phyloP scores from a whole-genome alignment of 495 filamentous ascomycete genomes.

The Penicillium odoratum region DNA sequence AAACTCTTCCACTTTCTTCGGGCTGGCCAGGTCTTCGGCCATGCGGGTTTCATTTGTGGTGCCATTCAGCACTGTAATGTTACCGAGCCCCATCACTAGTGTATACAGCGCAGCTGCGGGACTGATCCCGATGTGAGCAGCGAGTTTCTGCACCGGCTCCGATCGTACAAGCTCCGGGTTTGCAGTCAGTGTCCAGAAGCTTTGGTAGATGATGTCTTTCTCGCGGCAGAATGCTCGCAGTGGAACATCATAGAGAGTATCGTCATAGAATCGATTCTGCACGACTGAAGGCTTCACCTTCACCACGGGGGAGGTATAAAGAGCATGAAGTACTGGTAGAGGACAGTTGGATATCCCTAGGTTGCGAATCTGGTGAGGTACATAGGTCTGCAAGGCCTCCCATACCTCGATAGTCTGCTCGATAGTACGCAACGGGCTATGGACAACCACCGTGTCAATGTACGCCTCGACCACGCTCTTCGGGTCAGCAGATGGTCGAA shows the following conservation, averaged over 20 bases:
- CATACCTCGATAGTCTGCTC: conserved; percentile 65
- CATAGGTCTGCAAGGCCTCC: conserved; percentile 61
- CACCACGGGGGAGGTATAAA: conserved; percentile 44
- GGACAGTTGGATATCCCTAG: conserved; percentile 74
- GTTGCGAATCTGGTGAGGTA: conserved; percentile 60
- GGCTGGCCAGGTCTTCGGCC: conserved; percentile 61
- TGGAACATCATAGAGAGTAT: conserved; percentile 58
- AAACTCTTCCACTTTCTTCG: conserved; percentile 51
- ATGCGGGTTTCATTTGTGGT: conserved; percentile 65
- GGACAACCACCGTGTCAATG: conserved; percentile 71
- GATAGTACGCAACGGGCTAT: conserved; percentile 62
- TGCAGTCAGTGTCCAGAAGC: conserved; percentile 78
- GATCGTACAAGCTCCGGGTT: conserved; percentile 61
- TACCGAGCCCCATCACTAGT: conserved; percentile 60
- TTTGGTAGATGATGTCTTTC: conserved; percentile 64
- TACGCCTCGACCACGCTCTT: conserved; percentile 50
- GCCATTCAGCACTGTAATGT: conserved; percentile 66
- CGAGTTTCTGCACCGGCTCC: conserved; percentile 52
- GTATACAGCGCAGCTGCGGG: conserved; percentile 64
- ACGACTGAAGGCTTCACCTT: conserved; percentile 61
- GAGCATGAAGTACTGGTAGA: conserved; percentile 50
- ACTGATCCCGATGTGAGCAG: conserved; percentile 42
- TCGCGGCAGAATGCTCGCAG: conserved; percentile 63
- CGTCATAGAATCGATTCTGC: conserved; percentile 72
- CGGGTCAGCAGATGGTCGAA: conserved; percentile 38